Conservation (phyloP, 129 eudicot species). For the Tanacetum coccineum region DNA sequence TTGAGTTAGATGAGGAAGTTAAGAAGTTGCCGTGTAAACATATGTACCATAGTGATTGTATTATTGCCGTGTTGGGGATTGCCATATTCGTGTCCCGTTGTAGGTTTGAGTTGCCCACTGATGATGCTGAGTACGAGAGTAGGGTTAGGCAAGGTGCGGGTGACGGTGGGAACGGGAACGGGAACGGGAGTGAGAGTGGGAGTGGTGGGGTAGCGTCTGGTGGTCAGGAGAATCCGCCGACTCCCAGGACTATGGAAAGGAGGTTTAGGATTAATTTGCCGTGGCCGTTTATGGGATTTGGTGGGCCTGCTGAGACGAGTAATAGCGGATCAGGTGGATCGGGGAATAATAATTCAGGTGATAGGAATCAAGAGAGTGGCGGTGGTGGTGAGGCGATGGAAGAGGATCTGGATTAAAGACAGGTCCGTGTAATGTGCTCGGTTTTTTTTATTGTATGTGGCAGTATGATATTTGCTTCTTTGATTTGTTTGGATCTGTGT, state of each 20-base stretch:
- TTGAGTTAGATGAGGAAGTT: conserved; percentile 53
- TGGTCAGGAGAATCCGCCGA: conserved; percentile 38
- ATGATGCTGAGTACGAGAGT: conserved; percentile 76
- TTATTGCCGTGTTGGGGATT: conserved; percentile 79
- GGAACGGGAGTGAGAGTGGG: conserved; percentile 16
- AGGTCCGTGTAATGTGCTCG: conserved; percentile 27
- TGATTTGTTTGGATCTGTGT: conserved; percentile 7
- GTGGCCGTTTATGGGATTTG: conserved; percentile 47
- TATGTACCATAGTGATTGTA: conserved; percentile 66
- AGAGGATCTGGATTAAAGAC: conserved; percentile 61
- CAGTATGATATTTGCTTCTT: conserved; percentile 17
- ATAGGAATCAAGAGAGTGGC: conserved; percentile 40
- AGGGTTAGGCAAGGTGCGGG: conserved; percentile 33
- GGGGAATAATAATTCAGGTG: conserved; percentile 41
- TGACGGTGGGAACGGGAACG: not conserved
- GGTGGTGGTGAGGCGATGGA: conserved; percentile 53
- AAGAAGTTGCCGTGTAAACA: conserved; percentile 85
- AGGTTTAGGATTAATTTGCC: conserved; percentile 75
- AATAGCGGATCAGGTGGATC: conserved; percentile 37
- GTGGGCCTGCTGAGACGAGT: conserved; percentile 59
- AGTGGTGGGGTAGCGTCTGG: conserved; percentile 18
- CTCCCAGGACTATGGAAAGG: conserved; percentile 58
- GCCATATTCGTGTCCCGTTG: conserved; percentile 91
- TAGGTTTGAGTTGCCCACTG: conserved; percentile 80
- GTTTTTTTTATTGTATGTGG: not conserved